phyloP scores from a whole-genome alignment of 176 grass and related monocot genomes.

The Elymus sibiricus region DNA sequence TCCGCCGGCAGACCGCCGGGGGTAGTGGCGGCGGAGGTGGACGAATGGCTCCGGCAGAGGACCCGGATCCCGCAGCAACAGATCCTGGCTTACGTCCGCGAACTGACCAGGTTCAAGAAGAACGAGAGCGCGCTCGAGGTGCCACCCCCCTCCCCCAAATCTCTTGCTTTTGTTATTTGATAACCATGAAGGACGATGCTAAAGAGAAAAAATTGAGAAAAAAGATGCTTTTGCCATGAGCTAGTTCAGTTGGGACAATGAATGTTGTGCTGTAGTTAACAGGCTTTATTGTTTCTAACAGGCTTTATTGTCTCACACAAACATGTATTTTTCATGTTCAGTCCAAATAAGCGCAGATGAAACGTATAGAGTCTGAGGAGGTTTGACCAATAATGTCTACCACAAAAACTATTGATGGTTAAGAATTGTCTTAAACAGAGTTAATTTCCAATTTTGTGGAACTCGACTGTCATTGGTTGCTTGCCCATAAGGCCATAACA shows the following conservation, averaged over 20 bases:
- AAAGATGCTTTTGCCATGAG: neutral
- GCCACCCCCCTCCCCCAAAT: no score
- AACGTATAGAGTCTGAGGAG: neutral
- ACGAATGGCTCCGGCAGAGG: slow-evolving; percentile 27
- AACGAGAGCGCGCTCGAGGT: slow-evolving; percentile 40
- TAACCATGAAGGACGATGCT: no score
- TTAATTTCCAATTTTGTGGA: neutral
- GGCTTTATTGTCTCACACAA: neutral
- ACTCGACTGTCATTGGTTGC: neutral
- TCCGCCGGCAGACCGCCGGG: neutral
- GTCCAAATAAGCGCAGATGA: neutral
- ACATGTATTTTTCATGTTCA: neutral
- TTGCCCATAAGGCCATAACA: neutral
- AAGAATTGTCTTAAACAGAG: neutral
- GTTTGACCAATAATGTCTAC: neutral
- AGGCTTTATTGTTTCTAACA: neutral
- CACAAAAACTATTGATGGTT: neutral
- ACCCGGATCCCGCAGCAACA: neutral
- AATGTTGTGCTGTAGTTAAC: no score
- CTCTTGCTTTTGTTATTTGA: neutral
- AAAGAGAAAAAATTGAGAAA: neutral
- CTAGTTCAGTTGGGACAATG: no score
- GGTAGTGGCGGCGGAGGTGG: slow-evolving; percentile 11
- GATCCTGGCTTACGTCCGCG: slow-evolving; percentile 34
- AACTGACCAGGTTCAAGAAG: slow-evolving; percentile 7